These are phyloP conservation scores for Globisporangium barbulae DNA, from an alignment of 352 stramenopile genomes.

Conservation along the genomic window DNA sequence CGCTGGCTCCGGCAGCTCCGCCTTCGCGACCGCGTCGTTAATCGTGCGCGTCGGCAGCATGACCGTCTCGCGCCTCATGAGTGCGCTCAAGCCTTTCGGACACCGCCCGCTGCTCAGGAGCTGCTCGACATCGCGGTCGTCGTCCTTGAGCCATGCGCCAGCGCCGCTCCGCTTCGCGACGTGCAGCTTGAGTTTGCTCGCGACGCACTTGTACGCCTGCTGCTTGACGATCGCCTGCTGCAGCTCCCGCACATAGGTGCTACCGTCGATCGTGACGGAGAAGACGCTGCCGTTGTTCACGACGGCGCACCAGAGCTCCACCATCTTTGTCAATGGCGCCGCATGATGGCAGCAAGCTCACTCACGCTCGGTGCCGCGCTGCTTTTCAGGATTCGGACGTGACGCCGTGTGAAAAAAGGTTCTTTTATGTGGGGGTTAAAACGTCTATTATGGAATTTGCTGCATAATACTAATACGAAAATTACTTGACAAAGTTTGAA, in stretches of 20 bases:
- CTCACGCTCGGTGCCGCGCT: background rate
- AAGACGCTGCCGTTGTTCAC: slow-evolving; percentile 9
- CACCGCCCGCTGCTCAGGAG: slow-evolving; percentile 4
- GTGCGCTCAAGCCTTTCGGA: background rate
- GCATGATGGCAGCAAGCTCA: background rate
- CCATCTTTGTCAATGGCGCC: background rate
- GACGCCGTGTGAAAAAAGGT: no score
- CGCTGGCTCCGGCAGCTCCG: background rate
- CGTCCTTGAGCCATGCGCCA: slow-evolving; percentile 11
- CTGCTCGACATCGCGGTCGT: slow-evolving; percentile 7
- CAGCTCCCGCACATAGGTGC: background rate
- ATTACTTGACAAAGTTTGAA: no score
- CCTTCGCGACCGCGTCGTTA: background rate
- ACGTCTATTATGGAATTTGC: no score
- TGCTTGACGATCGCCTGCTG: slow-evolving; percentile 1
- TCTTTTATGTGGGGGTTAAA: no score
- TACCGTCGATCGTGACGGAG: background rate
- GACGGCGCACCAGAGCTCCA: slow-evolving; percentile 7
- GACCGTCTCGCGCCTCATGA: background rate
- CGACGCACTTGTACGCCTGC: slow-evolving; percentile 1
- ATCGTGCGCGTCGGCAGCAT: slow-evolving; percentile 5
- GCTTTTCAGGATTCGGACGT: no score
- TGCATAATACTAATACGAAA: no score
- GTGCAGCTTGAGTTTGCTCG: slow-evolving; percentile 11
- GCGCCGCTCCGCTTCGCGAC: background rate